Conservation (phyloP, 2,329 filamentous ascomycete genomes). For the Cyphellophora europaea region DNA sequence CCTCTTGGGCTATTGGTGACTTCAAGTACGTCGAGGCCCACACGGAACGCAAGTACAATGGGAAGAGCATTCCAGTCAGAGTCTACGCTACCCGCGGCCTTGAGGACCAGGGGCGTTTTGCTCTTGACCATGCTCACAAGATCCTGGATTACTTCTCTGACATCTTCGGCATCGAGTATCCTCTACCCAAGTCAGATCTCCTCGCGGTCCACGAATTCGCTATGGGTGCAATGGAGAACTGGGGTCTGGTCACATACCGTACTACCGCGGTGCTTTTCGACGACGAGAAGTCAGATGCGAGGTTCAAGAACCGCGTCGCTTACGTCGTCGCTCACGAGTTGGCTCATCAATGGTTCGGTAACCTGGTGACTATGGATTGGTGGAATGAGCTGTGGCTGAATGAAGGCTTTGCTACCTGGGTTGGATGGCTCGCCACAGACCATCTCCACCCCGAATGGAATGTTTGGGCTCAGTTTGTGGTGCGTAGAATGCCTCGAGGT, state of each 20-base stretch:
- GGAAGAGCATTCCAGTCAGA: constrained; percentile 80
- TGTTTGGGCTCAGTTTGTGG: constrained; percentile 93
- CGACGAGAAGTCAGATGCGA: constrained; percentile 78
- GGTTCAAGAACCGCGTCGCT: constrained; percentile 86
- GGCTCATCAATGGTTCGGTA: constrained; percentile 93
- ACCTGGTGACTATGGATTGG: constrained; percentile 91
- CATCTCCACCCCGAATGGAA: constrained; percentile 95
- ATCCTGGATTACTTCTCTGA: constrained; percentile 96
- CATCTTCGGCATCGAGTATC: constrained; percentile 85
- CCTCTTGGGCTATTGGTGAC: constrained; percentile 92
- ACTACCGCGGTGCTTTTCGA: constrained; percentile 96
- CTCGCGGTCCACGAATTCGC: constrained; percentile 89
- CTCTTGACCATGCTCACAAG: constrained; percentile 81
- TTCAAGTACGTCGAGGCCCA: constrained; percentile 94
- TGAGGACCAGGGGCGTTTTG: constrained; percentile 83
- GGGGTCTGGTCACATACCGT: constrained; percentile 91
- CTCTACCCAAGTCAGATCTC: constrained; percentile 82
- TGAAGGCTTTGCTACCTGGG: constrained; percentile 97
- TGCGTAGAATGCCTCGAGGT: constrained; percentile 50
- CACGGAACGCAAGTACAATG: constrained; percentile 83
- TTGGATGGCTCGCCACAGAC: constrained; percentile 87
- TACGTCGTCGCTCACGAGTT: constrained; percentile 98
- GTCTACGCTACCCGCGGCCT: constrained; percentile 95
- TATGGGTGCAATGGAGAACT: constrained; percentile 83
- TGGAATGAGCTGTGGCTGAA: constrained; percentile 92